Evolutionary conservation across 805 yeast species (phyloP).

Genomic region (Starmerella cellae): DNA sequence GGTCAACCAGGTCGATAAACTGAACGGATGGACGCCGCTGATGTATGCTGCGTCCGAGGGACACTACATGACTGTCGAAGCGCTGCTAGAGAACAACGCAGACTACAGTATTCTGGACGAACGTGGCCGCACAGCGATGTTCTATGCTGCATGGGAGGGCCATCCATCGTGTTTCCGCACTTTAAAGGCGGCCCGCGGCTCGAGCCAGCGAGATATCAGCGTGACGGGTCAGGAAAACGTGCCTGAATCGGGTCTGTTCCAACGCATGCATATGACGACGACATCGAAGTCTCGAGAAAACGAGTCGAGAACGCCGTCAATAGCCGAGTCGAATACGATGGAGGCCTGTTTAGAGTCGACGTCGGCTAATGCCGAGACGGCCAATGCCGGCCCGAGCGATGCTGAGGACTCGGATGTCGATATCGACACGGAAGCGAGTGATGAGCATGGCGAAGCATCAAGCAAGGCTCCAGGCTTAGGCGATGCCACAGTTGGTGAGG

Average conservation of each 20-base stretch:
- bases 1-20: slow-evolving; percentile 66
- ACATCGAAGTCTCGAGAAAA: neutral
- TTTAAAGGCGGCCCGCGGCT: slow-evolving; percentile 32
- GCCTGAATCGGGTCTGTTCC: slow-evolving; percentile 4
- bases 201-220: slow-evolving; percentile 16
- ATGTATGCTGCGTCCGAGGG: slow-evolving; percentile 86
- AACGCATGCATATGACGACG: slow-evolving; percentile 1
- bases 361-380: neutral
- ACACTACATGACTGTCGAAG: slow-evolving; percentile 53
- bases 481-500: neutral
- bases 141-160: slow-evolving; percentile 90
- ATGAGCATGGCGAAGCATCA: slow-evolving; percentile 18
- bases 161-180: slow-evolving; percentile 69
- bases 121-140: slow-evolving; percentile 65
- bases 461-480: slow-evolving; percentile 3
- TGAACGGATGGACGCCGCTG: slow-evolving; percentile 87
- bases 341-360: neutral
- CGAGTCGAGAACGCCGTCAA: neutral
- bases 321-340: neutral
- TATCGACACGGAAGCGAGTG: slow-evolving; percentile 8
- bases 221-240: slow-evolving; percentile 4
- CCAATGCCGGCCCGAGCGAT: neutral
- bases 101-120: slow-evolving; percentile 56
- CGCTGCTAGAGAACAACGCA: slow-evolving; percentile 63
- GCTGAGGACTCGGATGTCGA: neutral